Percentiles rank a stretch among this genome's conserved stretches.
phyloP scores from a whole-genome alignment of 192 early-diverging fungal species.

The Dispira simplex region DNA sequence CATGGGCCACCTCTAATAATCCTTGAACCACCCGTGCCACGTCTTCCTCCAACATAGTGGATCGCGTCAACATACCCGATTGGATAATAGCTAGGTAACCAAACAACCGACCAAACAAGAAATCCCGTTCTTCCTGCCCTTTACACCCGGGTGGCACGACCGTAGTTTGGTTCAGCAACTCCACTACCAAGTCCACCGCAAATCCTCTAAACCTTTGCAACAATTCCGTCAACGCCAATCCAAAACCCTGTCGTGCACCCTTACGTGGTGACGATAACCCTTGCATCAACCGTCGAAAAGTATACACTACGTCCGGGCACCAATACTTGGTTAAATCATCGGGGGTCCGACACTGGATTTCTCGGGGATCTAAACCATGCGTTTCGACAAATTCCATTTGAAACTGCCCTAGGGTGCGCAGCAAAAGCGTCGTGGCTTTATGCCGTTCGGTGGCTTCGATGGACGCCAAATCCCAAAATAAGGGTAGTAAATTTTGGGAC shows the following conservation, averaged over 20 bases:
- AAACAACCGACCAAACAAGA: conserved; percentile 84
- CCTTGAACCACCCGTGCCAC: conserved; percentile 47
- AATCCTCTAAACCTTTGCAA: too few relatives aligned
- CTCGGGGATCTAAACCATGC: conserved; percentile 14
- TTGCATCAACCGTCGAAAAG: conserved; percentile 67
- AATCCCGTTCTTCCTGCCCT: conserved; percentile 79
- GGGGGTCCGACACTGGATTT: conserved; percentile 25
- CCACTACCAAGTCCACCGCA: conserved; percentile 34
- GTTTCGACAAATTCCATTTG: conserved; percentile 25
- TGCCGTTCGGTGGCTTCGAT: conserved; percentile 45
- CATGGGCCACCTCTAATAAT: conserved; percentile 46
- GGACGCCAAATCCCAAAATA: conserved; percentile 73
- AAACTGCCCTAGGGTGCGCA: conserved; percentile 34
- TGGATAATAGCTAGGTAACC: conserved; percentile 67
- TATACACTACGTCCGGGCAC: conserved; percentile 74
- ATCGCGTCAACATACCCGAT: conserved; percentile 54
- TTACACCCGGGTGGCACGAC: conserved; percentile 46
- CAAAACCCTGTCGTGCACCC: conserved; percentile 89
- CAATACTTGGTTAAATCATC: conserved; percentile 45
- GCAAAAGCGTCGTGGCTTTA: conserved; percentile 46
- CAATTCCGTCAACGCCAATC: conserved; percentile 82
- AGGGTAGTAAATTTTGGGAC: conserved; percentile 24
- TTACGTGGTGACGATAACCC: conserved; percentile 76
- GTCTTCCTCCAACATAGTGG: conserved; percentile 49
- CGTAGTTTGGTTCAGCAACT: conserved; percentile 50